These are phyloP conservation scores for Odontarrhena argentea DNA, from an alignment of 345 rosid species.

Conservation along the genomic window DNA sequence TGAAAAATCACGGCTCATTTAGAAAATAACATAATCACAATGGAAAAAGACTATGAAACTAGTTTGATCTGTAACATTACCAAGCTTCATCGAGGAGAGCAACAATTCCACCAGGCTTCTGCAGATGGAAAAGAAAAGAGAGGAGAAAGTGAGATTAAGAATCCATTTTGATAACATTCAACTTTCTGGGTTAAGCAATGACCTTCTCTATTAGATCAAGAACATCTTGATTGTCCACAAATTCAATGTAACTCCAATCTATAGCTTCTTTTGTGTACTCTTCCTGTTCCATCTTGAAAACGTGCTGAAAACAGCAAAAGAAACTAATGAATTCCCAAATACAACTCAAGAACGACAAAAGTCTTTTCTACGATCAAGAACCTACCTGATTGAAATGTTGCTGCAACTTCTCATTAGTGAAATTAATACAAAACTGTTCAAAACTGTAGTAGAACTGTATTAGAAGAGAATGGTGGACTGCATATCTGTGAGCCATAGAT, in stretches of 20 bases:
- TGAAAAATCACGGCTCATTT: slow-evolving; percentile 42
- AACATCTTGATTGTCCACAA: slow-evolving; percentile 96
- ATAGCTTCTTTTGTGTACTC: slow-evolving; percentile 95
- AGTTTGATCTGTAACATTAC: slow-evolving; percentile 41
- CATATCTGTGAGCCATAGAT: slow-evolving; percentile 3
- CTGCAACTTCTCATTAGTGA: slow-evolving; percentile 95
- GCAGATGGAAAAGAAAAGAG: slow-evolving; percentile 26
- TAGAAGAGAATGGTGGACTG: slow-evolving; percentile 9
- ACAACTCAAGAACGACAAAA: slow-evolving; percentile 14
- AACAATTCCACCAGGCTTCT: slow-evolving; percentile 85
- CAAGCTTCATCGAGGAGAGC: slow-evolving; percentile 93
- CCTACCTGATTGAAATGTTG: slow-evolving; percentile 95
- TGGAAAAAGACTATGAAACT: neutral
- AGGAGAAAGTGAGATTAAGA: neutral
- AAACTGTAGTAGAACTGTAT: slow-evolving; percentile 55
- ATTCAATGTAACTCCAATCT: slow-evolving; percentile 95
- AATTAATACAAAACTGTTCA: slow-evolving; percentile 95
- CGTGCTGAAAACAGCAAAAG: slow-evolving; percentile 60
- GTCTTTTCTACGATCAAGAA: slow-evolving; percentile 24
- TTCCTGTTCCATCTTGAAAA: slow-evolving; percentile 99
- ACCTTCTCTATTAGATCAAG: slow-evolving; percentile 96
- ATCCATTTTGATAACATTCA: neutral
- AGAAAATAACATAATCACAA: slow-evolving; percentile 23
- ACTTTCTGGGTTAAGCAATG: slow-evolving; percentile 10
- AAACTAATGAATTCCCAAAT: slow-evolving; percentile 25